These are phyloP conservation scores for Globisporangium nunn DNA, from an alignment of 352 stramenopile genomes.

Conservation along the genomic window DNA sequence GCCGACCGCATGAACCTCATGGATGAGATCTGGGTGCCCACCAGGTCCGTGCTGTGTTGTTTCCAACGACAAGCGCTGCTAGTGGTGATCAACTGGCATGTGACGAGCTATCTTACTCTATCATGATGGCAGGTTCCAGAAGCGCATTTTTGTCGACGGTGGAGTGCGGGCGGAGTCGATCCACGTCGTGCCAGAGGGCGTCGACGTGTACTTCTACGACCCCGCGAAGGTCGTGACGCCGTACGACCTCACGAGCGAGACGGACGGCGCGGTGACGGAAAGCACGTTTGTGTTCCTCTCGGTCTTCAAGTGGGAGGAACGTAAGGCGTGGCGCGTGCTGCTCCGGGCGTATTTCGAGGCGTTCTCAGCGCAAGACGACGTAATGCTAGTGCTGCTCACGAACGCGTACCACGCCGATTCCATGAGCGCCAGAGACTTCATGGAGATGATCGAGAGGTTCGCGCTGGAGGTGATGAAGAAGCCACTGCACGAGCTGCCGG, in stretches of 20 bases:
- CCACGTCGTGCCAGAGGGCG: constrained; percentile 77
- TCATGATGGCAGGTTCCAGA: constrained; percentile 42
- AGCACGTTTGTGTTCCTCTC: constrained; percentile 83
- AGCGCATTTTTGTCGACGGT: constrained; percentile 60
- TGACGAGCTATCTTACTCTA: neutral
- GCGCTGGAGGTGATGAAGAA: constrained; percentile 34
- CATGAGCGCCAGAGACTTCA: constrained; percentile 40
- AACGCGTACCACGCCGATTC: constrained; percentile 76
- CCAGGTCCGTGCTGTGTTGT: constrained; percentile 17
- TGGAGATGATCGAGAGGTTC: constrained; percentile 51
- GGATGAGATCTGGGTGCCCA: constrained; percentile 93
- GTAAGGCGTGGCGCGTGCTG: constrained; percentile 88
- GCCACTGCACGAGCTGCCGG: constrained; percentile 35
- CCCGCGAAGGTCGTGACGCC: constrained; percentile 31
- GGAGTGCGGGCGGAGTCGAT: constrained; percentile 49
- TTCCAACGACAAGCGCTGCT: too few relatives aligned
- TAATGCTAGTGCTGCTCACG: constrained; percentile 82
- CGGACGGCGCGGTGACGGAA: constrained; percentile 22
- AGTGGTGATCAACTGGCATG: neutral
- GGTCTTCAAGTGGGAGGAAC: constrained; percentile 93
- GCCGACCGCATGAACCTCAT: constrained; percentile 82
- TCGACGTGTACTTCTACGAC: constrained; percentile 89
- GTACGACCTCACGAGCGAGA: constrained; percentile 43
- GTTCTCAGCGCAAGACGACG: constrained; percentile 53
- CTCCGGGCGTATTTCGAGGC: constrained; percentile 77